Conservation (phyloP, 164 flowering plant species). For the Dillenia suffruticosa region DNA sequence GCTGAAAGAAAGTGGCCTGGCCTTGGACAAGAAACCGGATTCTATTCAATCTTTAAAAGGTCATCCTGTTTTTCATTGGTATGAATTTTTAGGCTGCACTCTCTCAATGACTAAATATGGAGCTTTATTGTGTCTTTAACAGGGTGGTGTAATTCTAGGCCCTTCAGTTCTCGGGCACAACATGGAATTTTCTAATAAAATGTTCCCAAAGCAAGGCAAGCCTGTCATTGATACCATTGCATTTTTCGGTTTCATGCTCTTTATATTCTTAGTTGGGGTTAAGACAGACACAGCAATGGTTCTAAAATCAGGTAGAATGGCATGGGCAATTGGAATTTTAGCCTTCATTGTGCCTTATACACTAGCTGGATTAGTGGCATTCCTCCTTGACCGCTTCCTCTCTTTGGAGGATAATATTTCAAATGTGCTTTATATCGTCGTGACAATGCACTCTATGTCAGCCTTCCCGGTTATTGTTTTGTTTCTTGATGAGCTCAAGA, state of each 20-base stretch:
- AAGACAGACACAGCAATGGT: slow-evolving; percentile 32
- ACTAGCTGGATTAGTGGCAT: not conserved
- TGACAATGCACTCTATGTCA: slow-evolving; percentile 20
- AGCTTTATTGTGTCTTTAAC: not conserved
- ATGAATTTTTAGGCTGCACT: too few species aligned
- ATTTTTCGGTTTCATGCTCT: slow-evolving; percentile 38
- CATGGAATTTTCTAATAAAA: slow-evolving; percentile 11
- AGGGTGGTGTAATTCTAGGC: slow-evolving; percentile 48
- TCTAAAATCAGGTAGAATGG: slow-evolving; percentile 25
- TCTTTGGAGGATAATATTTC: slow-evolving; percentile 15
- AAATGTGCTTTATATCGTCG: slow-evolving; percentile 13
- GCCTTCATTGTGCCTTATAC: not conserved
- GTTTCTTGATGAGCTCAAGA: slow-evolving; percentile 38
- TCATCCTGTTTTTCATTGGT: too few species aligned
- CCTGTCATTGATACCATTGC: slow-evolving; percentile 26
- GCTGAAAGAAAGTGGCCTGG: too few species aligned
- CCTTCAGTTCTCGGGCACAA: slow-evolving; percentile 38
- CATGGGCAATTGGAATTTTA: not conserved
- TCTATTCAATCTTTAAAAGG: too few species aligned
- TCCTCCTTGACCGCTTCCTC: not conserved
- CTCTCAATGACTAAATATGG: too few species aligned
- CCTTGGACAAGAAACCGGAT: too few species aligned
- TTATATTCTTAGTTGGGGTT: slow-evolving; percentile 40
- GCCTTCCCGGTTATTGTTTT: slow-evolving; percentile 33
- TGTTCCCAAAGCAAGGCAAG: slow-evolving; percentile 31